Percentiles rank a stretch among this genome's conserved stretches.
Conservation (phyloP, 2,329 filamentous ascomycete species). For the Fusarium sp. region DNA sequence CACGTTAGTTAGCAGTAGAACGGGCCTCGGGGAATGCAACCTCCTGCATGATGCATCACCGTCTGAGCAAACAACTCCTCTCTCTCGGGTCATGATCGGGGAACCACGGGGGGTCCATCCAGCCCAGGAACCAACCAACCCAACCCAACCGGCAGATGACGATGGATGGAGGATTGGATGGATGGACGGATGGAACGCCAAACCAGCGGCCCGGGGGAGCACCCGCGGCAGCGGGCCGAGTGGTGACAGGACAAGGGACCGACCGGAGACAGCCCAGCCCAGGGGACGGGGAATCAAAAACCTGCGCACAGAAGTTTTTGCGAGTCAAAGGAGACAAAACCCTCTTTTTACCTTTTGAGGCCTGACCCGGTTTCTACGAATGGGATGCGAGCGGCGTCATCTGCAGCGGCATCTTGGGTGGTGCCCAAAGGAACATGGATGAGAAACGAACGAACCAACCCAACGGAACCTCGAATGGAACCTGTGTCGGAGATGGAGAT, state of each 20-base stretch:
- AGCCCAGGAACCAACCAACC: conserved; percentile 20
- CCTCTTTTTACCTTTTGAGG: background rate
- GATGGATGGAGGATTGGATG: background rate
- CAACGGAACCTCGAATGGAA: conserved; percentile 7
- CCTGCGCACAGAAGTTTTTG: conserved; percentile 17
- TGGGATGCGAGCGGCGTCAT: conserved; percentile 25
- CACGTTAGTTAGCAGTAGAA: conserved; percentile 1
- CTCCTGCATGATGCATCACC: conserved; percentile 41
- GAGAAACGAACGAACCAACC: conserved; percentile 25
- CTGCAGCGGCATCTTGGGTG: conserved; percentile 24
- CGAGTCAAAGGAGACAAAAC: background rate
- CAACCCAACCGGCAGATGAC: conserved; percentile 21
- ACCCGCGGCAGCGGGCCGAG: conserved; percentile 37
- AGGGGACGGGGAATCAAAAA: background rate
- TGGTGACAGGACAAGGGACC: conserved; percentile 14
- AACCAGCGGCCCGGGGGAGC: conserved; percentile 34
- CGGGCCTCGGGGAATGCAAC: conserved; percentile 24
- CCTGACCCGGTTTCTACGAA: conserved; percentile 12
- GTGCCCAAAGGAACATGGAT: conserved; percentile 26
- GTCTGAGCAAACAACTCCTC: conserved; percentile 13
- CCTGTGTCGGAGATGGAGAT: background rate
- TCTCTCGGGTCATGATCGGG: conserved; percentile 8
- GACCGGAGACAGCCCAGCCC: background rate
- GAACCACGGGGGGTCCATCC: conserved; percentile 7
- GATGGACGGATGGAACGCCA: conserved; percentile 4